Conservation (phyloP, 1,284 basidiomycete genomes). For the Sutorius eximius region DNA sequence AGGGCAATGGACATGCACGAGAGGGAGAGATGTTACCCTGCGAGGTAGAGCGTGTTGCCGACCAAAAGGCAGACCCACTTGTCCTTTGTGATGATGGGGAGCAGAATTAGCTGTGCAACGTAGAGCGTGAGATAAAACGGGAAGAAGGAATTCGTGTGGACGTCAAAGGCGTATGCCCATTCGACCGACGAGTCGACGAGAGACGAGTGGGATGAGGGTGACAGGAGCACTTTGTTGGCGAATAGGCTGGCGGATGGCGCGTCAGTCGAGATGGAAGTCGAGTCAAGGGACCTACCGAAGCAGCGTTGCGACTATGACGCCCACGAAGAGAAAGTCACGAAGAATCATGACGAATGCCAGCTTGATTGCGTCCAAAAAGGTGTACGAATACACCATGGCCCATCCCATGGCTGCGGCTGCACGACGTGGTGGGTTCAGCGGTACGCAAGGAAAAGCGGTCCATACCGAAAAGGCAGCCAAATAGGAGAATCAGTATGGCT, state of each 20-base stretch:
- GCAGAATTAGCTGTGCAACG: slow-evolving; percentile 79
- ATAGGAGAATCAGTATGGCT: slow-evolving; percentile 84
- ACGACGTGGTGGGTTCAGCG: background rate
- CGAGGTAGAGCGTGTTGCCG: slow-evolving; percentile 91
- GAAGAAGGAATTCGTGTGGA: slow-evolving; percentile 94
- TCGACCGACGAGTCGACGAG: slow-evolving; percentile 76
- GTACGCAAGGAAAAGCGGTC: background rate
- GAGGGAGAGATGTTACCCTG: slow-evolving; percentile 54
- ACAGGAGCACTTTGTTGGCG: slow-evolving; percentile 69
- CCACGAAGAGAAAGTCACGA: slow-evolving; percentile 82
- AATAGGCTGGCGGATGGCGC: slow-evolving; percentile 52
- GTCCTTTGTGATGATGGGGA: slow-evolving; percentile 76
- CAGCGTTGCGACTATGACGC: slow-evolving; percentile 70
- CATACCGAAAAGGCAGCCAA: slow-evolving; percentile 72
- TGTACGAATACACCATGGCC: slow-evolving; percentile 79
- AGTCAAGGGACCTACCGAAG: slow-evolving; percentile 59
- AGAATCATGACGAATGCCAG: slow-evolving; percentile 80
- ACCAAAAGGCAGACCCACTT: slow-evolving; percentile 92
- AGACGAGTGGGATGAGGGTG: slow-evolving; percentile 71
- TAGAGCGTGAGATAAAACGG: slow-evolving; percentile 88
- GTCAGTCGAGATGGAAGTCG: background rate
- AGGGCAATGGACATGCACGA: background rate
- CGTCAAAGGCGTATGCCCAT: slow-evolving; percentile 93
- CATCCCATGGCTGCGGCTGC: slow-evolving; percentile 78
- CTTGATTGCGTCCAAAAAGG: slow-evolving; percentile 53